Evolutionary conservation across 1,284 basidiomycete species (phyloP).

Genomic region (Ustilago tritici): DNA sequence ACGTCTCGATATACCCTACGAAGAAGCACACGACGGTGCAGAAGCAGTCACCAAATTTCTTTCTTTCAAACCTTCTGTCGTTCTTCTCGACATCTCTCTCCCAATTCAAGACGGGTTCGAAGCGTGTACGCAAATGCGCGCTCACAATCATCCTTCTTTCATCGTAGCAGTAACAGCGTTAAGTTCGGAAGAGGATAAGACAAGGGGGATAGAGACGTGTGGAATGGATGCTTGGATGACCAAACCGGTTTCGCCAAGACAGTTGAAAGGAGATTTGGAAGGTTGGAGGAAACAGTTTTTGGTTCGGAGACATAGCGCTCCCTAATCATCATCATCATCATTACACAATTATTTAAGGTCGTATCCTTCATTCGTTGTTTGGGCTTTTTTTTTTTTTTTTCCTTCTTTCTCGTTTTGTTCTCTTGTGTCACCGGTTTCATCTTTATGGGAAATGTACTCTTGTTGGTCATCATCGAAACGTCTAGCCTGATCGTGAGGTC

Average conservation of each 20-base stretch:
- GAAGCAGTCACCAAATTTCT: constrained; percentile 57
- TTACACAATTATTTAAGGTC: too few relatives aligned
- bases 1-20: constrained; percentile 41
- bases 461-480: too few relatives aligned
- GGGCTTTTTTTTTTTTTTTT: too few relatives aligned
- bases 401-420: too few relatives aligned
- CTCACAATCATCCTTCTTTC: constrained; percentile 34
- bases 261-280: constrained; percentile 33
- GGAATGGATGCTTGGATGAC: constrained; percentile 63
- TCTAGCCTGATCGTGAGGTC: too few relatives aligned
- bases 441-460: too few relatives aligned
- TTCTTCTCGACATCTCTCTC: constrained; percentile 61
- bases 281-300: constrained; percentile 25
- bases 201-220: constrained; percentile 47
- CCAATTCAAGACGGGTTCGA: constrained; percentile 60
- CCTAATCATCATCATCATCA: too few relatives aligned
- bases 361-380: too few relatives aligned
- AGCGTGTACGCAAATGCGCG: constrained; percentile 56
- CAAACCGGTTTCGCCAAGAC: constrained; percentile 52
- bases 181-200: constrained; percentile 53
- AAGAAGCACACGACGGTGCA: constrained; percentile 55
- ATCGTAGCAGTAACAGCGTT: constrained; percentile 63
- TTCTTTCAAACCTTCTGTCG: constrained; percentile 49
- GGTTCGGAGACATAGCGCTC: background rate
- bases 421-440: too few relatives aligned